Evolutionary conservation across 1,284 basidiomycete species (phyloP).

Genomic region (Ganoderma meredithae): DNA sequence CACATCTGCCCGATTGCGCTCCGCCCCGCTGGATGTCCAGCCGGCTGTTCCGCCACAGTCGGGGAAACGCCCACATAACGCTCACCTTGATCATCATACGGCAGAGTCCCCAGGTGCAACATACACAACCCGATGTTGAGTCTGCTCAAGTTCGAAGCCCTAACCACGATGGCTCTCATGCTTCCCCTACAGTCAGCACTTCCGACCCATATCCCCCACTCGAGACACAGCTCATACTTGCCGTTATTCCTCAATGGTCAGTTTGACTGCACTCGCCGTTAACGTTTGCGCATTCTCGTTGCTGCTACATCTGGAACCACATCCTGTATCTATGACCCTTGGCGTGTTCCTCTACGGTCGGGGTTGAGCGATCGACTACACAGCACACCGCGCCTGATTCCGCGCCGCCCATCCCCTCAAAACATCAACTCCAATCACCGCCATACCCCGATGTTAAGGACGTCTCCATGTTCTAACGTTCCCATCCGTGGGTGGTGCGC

Average conservation of each 20-base stretch:
- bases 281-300: not conserved
- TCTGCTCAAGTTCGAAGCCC: not conserved
- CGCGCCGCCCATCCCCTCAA: not conserved
- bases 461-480: not conserved
- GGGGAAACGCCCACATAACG: conserved; percentile 3
- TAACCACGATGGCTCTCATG: not conserved
- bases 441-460: not conserved
- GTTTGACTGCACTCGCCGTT: not conserved
- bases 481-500: not conserved
- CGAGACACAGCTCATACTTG: not conserved
- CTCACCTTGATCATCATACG: conserved; percentile 17
- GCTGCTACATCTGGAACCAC: not conserved
- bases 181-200: not conserved
- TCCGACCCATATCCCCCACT: not conserved
- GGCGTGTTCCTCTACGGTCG: no score
- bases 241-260: not conserved
- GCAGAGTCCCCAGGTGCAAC: conserved; percentile 1
- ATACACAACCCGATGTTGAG: not conserved
- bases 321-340: not conserved
- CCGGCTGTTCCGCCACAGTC: not conserved
- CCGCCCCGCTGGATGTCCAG: not conserved
- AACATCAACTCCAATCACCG: not conserved
- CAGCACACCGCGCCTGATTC: not conserved
- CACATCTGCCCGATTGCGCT: not conserved
- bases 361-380: not conserved